Evolutionary conservation across 108 stramenopile species (phyloP), one percentile per base, ranked within the genome.

Genomic region (Ochromonas danica): DNA sequence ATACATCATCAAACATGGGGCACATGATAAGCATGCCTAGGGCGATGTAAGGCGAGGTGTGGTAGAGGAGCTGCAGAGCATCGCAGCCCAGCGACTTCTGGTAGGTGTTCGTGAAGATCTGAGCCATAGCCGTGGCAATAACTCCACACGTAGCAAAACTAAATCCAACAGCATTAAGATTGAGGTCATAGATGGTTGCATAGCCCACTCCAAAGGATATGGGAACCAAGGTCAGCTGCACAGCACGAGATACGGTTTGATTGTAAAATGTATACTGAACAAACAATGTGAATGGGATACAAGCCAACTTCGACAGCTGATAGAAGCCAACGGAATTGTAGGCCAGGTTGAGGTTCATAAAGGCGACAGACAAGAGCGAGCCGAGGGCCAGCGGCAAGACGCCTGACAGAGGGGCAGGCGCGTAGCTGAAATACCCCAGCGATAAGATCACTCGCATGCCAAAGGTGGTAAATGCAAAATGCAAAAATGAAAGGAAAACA

Each of bases 261-360:
- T 38, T 61, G 28, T 78, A 78, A 36, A 40, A 35, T 0, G 39
- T 39, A 27, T 38, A 62, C 31, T 78, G 51, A 27, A 78, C 36
- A 0, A 70, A n/a, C 3, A 82, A 28, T n/a, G 81, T 82, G 30
- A 78, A 33, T 0, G 81, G 81, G 39, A 82, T 82, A 35, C 81
- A 82, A 1, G 77, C 77, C n/a, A 82, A 14, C 77, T 82, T 82
- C 14, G 81, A 78, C n/a, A 82, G 0, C 81, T 82, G 81, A 61
- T 78, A 82, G 43, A 82, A 82, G n/a, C 77, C 77, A 0, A 82
- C 81, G 17, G 77, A 78, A 42, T 82, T 82, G n/a, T 82, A 38
- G 35, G 77, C 28, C 33, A 82, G 39, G 38, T 82, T 82, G 57
- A 82, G n/a, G 61, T 82, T 82, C 81, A 82, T 82, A 0, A 82